Evolutionary conservation across 1,284 basidiomycete genomes (phyloP).

Genomic region (Tilletia indica): DNA sequence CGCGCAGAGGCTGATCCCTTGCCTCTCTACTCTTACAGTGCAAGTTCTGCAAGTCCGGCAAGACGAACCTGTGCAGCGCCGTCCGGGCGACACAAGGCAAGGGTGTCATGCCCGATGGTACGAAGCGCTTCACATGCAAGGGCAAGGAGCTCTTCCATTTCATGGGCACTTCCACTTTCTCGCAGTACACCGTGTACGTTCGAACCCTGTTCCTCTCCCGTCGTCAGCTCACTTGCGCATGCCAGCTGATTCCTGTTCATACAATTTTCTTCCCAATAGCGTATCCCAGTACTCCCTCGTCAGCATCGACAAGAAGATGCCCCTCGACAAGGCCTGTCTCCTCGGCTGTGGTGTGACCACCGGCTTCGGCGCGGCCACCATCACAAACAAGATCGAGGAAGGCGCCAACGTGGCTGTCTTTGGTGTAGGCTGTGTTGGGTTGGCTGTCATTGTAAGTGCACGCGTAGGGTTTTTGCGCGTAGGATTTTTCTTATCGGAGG

Average conservation of each 20-base stretch:
- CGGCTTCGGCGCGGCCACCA: slow-evolving; percentile 82
- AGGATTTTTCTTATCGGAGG: not conserved
- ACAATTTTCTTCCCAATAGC: not conserved
- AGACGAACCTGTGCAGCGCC: slow-evolving; percentile 72
- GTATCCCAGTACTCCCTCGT: slow-evolving; percentile 97
- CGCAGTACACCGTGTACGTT: slow-evolving; percentile 83
- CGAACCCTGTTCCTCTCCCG: no score
- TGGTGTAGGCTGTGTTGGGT: slow-evolving; percentile 91
- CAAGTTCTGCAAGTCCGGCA: slow-evolving; percentile 92
- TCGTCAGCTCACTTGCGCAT: no score
- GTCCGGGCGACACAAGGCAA: slow-evolving; percentile 92
- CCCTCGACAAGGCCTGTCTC: slow-evolving; percentile 89
- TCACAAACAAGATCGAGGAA: slow-evolving; percentile 60
- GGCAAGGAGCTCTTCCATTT: slow-evolving; percentile 89
- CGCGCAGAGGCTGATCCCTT: not conserved
- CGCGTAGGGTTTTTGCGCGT: not conserved
- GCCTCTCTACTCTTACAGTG: slow-evolving; percentile 28
- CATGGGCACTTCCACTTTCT: slow-evolving; percentile 98
- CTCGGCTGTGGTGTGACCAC: slow-evolving; percentile 95
- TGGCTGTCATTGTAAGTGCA: slow-evolving; percentile 65
- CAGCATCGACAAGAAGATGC: slow-evolving; percentile 77
- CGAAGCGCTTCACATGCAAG: slow-evolving; percentile 84
- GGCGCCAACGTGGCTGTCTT: slow-evolving; percentile 88
- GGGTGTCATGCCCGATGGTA: slow-evolving; percentile 91
- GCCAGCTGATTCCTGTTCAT: no score